phyloP scores from a whole-genome alignment of 768 basidiomycete species.

The Ephemerocybe angulata region DNA sequence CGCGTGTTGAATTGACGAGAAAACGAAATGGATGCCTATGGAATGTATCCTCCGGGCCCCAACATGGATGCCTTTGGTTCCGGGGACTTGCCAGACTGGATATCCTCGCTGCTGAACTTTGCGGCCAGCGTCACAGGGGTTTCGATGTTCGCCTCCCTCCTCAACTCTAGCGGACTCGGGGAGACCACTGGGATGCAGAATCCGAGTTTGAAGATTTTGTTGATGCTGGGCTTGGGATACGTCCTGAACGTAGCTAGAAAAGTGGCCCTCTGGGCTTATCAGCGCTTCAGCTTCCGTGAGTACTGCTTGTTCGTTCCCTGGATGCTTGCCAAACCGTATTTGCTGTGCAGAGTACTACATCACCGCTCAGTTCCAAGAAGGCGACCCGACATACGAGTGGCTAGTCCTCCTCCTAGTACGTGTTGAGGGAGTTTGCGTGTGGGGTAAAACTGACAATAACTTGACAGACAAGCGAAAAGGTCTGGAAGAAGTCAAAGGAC shows the following conservation, averaged over 20 bases:
- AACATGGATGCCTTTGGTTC: too few relatives aligned
- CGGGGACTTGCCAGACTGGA: neutral
- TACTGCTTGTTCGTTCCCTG: conserved; percentile 3
- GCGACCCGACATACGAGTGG: conserved; percentile 49
- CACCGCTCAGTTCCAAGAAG: conserved; percentile 40
- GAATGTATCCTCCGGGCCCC: too few relatives aligned
- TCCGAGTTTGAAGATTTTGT: conserved; percentile 22
- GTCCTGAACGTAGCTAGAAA: conserved; percentile 37
- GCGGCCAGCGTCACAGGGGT: conserved; percentile 16
- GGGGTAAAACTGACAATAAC: neutral
- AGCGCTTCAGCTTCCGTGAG: conserved; percentile 37
- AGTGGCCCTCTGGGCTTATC: conserved; percentile 30
- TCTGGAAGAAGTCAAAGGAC: conserved; percentile 39
- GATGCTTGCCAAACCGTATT: neutral
- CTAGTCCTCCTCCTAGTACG: conserved; percentile 40
- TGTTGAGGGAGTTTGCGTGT: neutral
- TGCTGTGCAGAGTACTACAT: conserved; percentile 34
- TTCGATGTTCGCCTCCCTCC: conserved; percentile 30
- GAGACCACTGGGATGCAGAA: neutral
- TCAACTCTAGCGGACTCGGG: conserved; percentile 8
- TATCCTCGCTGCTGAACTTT: neutral
- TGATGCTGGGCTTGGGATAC: conserved; percentile 31
- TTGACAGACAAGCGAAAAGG: conserved; percentile 36
- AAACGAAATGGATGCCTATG: too few relatives aligned
- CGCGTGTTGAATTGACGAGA: too few relatives aligned